Conservation (phyloP, 176 grass and related monocot genomes). For the Carex littledalei region DNA sequence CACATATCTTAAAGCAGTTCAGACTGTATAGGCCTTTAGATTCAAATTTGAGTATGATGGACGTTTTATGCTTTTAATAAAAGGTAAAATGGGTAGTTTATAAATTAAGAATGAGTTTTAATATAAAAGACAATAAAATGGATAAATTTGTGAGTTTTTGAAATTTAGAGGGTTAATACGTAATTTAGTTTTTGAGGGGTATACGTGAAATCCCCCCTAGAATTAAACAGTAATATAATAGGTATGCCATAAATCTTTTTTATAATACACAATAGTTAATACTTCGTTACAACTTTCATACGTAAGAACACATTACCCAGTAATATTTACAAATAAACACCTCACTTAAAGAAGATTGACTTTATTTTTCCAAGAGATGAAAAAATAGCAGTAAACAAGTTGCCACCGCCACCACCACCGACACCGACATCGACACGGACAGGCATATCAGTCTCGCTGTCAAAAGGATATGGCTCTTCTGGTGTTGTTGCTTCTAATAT, state of each 20-base stretch:
- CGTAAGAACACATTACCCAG: neutral
- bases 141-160: too few relatives aligned
- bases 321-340: neutral
- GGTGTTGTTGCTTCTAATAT: slow-evolving; percentile 39
- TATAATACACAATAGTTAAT: neutral
- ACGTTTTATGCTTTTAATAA: too few relatives aligned
- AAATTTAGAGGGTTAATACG: too few relatives aligned
- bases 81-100: too few relatives aligned
- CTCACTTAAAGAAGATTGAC: neutral
- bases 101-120: too few relatives aligned
- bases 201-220: too few relatives aligned
- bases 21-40: too few relatives aligned
- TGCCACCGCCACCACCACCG: slow-evolving; percentile 7
- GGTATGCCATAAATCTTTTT: neutral
- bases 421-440: neutral
- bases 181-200: too few relatives aligned
- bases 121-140: too few relatives aligned
- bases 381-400: neutral
- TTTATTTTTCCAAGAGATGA: neutral
- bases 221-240: too few relatives aligned
- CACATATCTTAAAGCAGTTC: too few relatives aligned
- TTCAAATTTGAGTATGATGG: too few relatives aligned
- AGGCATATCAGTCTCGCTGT: slow-evolving; percentile 54
- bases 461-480: slow-evolving; percentile 44
- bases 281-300: neutral